Base-by-base conservation (phyloP, 148 eudicot genomes). In the Diospyros kaki region DNA sequence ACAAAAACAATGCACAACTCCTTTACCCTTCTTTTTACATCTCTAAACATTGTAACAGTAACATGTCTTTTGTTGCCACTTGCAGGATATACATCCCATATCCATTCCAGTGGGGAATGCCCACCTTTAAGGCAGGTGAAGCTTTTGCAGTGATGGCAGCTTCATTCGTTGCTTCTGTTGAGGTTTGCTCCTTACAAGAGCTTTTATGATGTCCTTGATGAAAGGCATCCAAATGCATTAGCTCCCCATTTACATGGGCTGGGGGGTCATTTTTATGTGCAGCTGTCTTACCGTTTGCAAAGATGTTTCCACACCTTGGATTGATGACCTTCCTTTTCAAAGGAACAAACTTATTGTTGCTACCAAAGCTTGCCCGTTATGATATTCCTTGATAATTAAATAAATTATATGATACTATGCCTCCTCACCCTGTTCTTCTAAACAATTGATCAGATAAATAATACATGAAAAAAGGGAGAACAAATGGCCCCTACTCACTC, bases 51-150 rank as follows among this genome's bases (percentile, higher is more conserved):
- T 67, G 50, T 28, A 2, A 67, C 43, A 51, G 42, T 38, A n/a
- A 0, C 9, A 68, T 9, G 9, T 51, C 4, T 45, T 46, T 11
- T 48, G 2, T 28, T 65, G 2, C 13, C 15, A 40, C 15, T 39
- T 79, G 75, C 78, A 94, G 95, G 98, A 14, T 92, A 2, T 81
- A 81, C 68, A 60, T 90, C 17, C 93, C 98, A 28, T 83, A 67
- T 74, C 93, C 94, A 67, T 90, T 91, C 77, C 93, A 81, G 66
- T 91, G 95, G 97, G 93, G 95, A 1, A 76, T 73, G 45, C 97
- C 97, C 4, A 90, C 83, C 64, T 78, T 94, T 43, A 58, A 74
- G 45, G 61, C 80, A 5, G 84, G 84, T 70, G 97, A 89, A 71
- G 84, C 81, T 69, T 58, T 80, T 72, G 79, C 89, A 2, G 69